Evolutionary conservation across 192 early-diverging fungal species (phyloP), one percentile per base, ranked within the genome.

Genomic region (Phycomyces blakesleeanus): DNA sequence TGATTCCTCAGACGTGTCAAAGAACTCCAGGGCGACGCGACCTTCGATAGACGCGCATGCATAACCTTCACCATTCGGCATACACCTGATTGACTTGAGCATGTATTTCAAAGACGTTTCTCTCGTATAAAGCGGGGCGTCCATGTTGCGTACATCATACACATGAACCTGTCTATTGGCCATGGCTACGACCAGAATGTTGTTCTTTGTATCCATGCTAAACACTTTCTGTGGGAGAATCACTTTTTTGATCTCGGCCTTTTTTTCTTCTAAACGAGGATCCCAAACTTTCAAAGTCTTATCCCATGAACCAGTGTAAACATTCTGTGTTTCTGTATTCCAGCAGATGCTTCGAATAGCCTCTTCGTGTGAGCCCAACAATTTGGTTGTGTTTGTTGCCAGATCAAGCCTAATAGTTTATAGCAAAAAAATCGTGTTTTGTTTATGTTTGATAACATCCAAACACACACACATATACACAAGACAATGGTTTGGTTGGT

Each of bases 261-360:
- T 42, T n/a, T n/a, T n/a, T 15, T 67, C 64, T 34, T 56, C 55
- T 2, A 73, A 67, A 12, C 91, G 83, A 21, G 86, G 73, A 66
- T 96, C 91, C 87, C 87, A 96, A 16, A 86, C 69, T 9, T 87
- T 78, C 44, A 97, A 76, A 5, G 90, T 81, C 67, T 88, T 88
- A 72, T 99, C 97, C 97, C 97, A 99, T 51, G 89, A 86, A 49
- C 94, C 97, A 15, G 93, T 87, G 18, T 92, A 68, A n/a, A 94
- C 65, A 18, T 84, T 69, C 26, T 78, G 89, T 88, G 76, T 76
- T 21, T 76, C 66, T 16, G 57, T 69, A 26, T 72, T 80, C 72
- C 81, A 90, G 56, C 82, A 83, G 20, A 95, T 75, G 16, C 85
- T 81, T 11, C 85, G 80, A 22, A 95, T 79, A 21, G 87, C 85